Evolutionary conservation across 2,329 filamentous ascomycete species (phyloP), one percentile per base, ranked within the genome.

Genomic region (Hymenoscyphus repandus): DNA sequence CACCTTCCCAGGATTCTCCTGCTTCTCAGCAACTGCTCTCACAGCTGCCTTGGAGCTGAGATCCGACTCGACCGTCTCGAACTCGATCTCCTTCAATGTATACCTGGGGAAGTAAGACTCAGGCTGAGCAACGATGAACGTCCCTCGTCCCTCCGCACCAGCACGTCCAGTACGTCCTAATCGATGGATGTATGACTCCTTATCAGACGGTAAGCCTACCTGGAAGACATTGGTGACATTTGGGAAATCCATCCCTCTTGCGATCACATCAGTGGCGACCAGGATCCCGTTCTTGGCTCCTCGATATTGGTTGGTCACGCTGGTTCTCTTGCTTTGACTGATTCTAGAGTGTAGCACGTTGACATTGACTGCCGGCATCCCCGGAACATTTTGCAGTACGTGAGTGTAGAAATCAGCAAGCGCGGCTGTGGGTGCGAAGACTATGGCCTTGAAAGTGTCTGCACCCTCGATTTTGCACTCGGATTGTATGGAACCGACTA

Each of bases 391-490:
- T 4, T 52, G 46, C 47, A 90, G 80, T 18, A 85, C 70, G 13
- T 77, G 72, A 17, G 76, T 72, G 18, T 82, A 81, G 43, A 90
- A 73, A 51, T 83, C 75, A 40, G 90, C 88, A 56, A 86, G 77
- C 20, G 80, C 79, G 1, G 87, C 95, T 18, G 86, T 89, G 62
- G 88, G 88, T 67, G 92, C 86, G 72, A 96, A 99, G 38, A 96
- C 74, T 53, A 99, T 95, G n/a, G 90, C 89, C 76, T 99, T 99
- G 79, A 97, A 96, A 55, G 74, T 70, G 55, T 68, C 63, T 56
- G 67, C 60, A 1, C 57, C 61, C 17, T 71, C 66, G 20, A 72
- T 70, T 30, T 74, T 60, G n/a, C 76, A 68, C 60, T 86, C 82
- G 33, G 78, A 77, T 49, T 83, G 72, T 42, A 85, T 73, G 46